Percentiles rank a stretch among this genome's conserved stretches.
Conservation (phyloP, 2,329 filamentous ascomycete genomes). For the Didymella sp. region DNA sequence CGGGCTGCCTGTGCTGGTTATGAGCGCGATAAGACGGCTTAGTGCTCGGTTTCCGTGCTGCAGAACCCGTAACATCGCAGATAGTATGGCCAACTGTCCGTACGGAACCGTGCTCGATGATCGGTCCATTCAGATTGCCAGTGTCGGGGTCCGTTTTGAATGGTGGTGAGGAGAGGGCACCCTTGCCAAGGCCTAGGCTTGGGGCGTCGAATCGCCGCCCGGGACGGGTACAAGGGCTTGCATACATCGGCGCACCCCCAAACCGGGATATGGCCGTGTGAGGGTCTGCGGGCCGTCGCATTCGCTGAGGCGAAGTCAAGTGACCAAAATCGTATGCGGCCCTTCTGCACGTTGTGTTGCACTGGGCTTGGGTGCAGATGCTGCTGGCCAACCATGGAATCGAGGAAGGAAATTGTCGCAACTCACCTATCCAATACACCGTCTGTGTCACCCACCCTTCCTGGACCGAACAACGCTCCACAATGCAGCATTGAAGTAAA, state of each 20-base stretch:
- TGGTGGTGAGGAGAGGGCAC: constrained; percentile 25
- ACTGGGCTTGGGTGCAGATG: constrained; percentile 30
- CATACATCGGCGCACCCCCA: constrained; percentile 42
- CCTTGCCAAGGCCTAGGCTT: constrained; percentile 40
- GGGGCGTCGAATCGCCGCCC: constrained; percentile 48
- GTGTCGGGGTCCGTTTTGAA: constrained; percentile 23
- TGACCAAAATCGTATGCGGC: constrained; percentile 66
- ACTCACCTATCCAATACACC: constrained; percentile 91
- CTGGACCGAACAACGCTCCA: constrained; percentile 74
- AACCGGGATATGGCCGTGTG: constrained; percentile 44
- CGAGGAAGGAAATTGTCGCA: constrained; percentile 37
- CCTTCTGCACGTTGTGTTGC: constrained; percentile 44
- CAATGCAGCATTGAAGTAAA: constrained; percentile 77
- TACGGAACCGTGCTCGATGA: constrained; percentile 13
- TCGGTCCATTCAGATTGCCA: constrained; percentile 24
- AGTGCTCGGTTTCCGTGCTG: constrained; percentile 22
- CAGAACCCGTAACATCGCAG: constrained; percentile 17
- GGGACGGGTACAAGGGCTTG: constrained; percentile 47
- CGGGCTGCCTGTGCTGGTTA: constrained; percentile 35
- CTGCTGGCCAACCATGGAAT: constrained; percentile 44
- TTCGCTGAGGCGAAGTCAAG: constrained; percentile 62
- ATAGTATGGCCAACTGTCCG: constrained; percentile 17
- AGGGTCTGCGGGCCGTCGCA: constrained; percentile 48
- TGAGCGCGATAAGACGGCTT: constrained; percentile 36
- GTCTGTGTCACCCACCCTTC: constrained; percentile 75